Percentiles rank a stretch among this genome's conserved stretches.
Evolutionary conservation across 306 rosid genomes (phyloP).

Genomic region (Fagus crenata): DNA sequence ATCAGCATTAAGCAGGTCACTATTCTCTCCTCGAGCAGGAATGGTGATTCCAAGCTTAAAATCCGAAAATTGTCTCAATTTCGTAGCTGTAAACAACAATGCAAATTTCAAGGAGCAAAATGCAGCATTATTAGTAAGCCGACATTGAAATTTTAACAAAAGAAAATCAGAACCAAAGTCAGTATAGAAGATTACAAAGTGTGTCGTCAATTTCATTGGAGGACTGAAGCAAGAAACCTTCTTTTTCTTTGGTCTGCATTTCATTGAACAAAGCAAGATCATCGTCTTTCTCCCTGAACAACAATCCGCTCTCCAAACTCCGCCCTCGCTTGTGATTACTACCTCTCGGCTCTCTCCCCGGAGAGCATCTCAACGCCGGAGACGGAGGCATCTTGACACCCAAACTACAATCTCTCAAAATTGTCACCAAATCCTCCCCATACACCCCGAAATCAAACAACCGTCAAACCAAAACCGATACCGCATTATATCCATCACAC

Average conservation of each 20-base stretch:
- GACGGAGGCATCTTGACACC: slow-evolving; percentile 71
- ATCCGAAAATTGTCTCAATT: slow-evolving; percentile 66
- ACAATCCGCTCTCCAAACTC: slow-evolving; percentile 66
- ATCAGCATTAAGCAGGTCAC: slow-evolving; percentile 64
- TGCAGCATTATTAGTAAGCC: slow-evolving; percentile 28
- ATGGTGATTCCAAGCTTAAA: slow-evolving; percentile 61
- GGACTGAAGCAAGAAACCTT: slow-evolving; percentile 66
- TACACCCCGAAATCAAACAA: slow-evolving; percentile 23
- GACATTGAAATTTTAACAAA: neutral
- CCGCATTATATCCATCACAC: slow-evolving; percentile 32
- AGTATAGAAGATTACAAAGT: slow-evolving; percentile 51
- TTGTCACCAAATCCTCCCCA: slow-evolving; percentile 31
- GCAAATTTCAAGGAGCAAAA: slow-evolving; percentile 22
- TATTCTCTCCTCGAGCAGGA: slow-evolving; percentile 67
- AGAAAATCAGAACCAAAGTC: neutral
- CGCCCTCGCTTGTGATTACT: slow-evolving; percentile 67
- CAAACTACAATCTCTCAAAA: slow-evolving; percentile 28
- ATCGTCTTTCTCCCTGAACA: slow-evolving; percentile 66
- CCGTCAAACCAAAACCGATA: slow-evolving; percentile 14
- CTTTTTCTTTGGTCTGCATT: slow-evolving; percentile 71
- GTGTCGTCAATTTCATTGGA: slow-evolving; percentile 74
- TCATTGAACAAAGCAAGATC: slow-evolving; percentile 79
- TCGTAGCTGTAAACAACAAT: slow-evolving; percentile 56
- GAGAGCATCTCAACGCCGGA: slow-evolving; percentile 74
- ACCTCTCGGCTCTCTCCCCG: slow-evolving; percentile 57